phyloP scores from a whole-genome alignment of 2,329 filamentous ascomycete genomes.

The Xenosphaeropsis pyriputrescens region DNA sequence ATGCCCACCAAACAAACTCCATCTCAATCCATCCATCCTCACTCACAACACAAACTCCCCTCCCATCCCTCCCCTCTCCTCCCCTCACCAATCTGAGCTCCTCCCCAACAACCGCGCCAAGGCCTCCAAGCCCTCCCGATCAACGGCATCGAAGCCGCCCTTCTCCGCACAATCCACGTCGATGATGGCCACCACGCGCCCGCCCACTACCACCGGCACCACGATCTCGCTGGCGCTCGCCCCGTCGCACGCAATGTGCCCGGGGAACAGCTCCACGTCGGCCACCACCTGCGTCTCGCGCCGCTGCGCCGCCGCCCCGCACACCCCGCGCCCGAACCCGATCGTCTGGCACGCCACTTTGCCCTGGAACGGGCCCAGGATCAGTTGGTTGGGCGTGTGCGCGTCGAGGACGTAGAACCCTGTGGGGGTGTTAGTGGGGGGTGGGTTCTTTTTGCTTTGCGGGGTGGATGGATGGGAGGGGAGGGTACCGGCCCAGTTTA shows the following conservation, averaged over 20 bases:
- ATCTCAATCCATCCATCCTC: too few relatives aligned
- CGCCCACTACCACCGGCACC: constrained; percentile 42
- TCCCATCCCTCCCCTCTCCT: too few relatives aligned
- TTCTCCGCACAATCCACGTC: constrained; percentile 62
- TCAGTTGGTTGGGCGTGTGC: constrained; percentile 31
- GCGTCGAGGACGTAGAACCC: constrained; percentile 62
- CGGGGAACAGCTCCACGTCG: constrained; percentile 62
- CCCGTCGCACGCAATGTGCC: constrained; percentile 71
- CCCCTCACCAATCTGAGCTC: constrained; percentile 48
- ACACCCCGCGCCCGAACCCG: constrained; percentile 58
- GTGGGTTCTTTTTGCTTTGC: too few relatives aligned
- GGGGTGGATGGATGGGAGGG: background rate
- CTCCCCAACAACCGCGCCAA: constrained; percentile 43
- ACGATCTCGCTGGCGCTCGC: constrained; percentile 70
- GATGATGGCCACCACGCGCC: constrained; percentile 55
- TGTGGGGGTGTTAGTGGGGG: constrained; percentile 13
- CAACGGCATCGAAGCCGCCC: constrained; percentile 54
- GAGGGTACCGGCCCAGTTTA: constrained; percentile 59
- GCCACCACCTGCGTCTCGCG: constrained; percentile 48
- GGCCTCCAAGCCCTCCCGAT: constrained; percentile 49
- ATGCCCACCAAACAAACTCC: too few relatives aligned
- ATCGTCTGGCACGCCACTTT: constrained; percentile 73
- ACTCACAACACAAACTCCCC: too few relatives aligned
- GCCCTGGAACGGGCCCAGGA: constrained; percentile 69
- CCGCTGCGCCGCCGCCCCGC: constrained; percentile 51